Base-by-base conservation (phyloP, 2,329 filamentous ascomycete genomes). In the Endothia cerciana region DNA sequence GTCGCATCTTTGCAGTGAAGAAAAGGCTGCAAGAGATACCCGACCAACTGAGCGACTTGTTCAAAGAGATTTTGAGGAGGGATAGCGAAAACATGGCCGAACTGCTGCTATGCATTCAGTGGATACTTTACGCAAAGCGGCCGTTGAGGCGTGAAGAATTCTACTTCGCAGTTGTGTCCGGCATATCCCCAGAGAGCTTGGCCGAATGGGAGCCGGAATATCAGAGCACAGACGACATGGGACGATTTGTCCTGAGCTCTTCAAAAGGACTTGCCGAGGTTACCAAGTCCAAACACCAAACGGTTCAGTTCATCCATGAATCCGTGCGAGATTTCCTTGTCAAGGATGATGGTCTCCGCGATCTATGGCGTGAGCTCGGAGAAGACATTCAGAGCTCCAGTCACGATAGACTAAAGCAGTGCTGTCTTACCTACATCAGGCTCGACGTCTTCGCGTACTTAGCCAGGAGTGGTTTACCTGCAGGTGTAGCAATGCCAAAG, bases 181-280 rank as follows among this genome's bases (percentile, higher is more conserved):
- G 76, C 1, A 17, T 69, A 15, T 41, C 33, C 2, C 47, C 45
- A 2, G 56, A 70, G 6, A 70, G 73, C 15, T 69, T 75, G 13
- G 66, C 67, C 1, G 68, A 73, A 33, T 73, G 70, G 62, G 71
- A 78, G 30, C 65, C 70, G 4, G 70, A 76, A 0, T 33, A 65
- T 0, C 62, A 64, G 0, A 68, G 70, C 0, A 62, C 65, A 8
- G 65, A 72, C 0, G 67, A 63, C 7, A 78, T 80, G 62, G 53
- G 68, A 0, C 70, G 66, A 1, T 80, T 74, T 41, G 72, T 84
- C 0, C 70, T 79, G 0, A 75, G 72, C 51, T 79, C 73, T 0
- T 85, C 83, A 0, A 85, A 84, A 69, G 83, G 83, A 0, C 74
- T 85, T 10, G 79, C 77, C 0, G 81, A 85, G 58, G 66, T 78